phyloP scores from a whole-genome alignment of 345 rosid species.

The Combretum micranthum region DNA sequence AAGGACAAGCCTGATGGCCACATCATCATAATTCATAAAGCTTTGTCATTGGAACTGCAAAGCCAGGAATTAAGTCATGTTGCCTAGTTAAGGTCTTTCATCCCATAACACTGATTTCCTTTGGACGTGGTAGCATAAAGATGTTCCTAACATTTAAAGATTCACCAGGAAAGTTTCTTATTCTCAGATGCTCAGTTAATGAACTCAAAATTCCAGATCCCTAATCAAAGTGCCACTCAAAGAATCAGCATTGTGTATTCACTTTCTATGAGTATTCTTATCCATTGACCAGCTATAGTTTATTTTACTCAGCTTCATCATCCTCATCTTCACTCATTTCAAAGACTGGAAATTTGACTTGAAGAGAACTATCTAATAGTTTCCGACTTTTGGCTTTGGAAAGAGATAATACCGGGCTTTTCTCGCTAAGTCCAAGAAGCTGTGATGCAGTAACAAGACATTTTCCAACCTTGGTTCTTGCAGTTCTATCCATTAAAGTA shows the following conservation, averaged over 20 bases:
- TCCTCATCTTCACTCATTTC: constrained; percentile 37
- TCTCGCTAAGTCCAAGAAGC: constrained; percentile 19
- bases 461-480: constrained; percentile 27
- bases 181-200: too few species aligned
- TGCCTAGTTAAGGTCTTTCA: too few species aligned
- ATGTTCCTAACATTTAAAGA: too few species aligned
- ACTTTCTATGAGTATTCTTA: constrained; percentile 3
- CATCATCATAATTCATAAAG: too few species aligned
- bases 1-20: too few species aligned
- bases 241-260: not conserved
- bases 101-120: too few species aligned
- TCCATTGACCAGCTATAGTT: not conserved
- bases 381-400: constrained; percentile 18
- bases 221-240: too few species aligned
- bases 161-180: too few species aligned
- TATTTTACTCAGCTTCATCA: constrained; percentile 15
- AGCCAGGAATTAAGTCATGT: too few species aligned
- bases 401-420: constrained; percentile 16
- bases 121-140: too few species aligned
- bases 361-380: constrained; percentile 7
- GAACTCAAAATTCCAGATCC: too few species aligned
- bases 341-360: constrained; percentile 20
- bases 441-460: constrained; percentile 32
- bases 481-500: constrained; percentile 9
- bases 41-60: too few species aligned